These are phyloP conservation scores for Colletotrichum caudatum DNA, from an alignment of 2,329 filamentous ascomycete genomes.

Conservation along the genomic window DNA sequence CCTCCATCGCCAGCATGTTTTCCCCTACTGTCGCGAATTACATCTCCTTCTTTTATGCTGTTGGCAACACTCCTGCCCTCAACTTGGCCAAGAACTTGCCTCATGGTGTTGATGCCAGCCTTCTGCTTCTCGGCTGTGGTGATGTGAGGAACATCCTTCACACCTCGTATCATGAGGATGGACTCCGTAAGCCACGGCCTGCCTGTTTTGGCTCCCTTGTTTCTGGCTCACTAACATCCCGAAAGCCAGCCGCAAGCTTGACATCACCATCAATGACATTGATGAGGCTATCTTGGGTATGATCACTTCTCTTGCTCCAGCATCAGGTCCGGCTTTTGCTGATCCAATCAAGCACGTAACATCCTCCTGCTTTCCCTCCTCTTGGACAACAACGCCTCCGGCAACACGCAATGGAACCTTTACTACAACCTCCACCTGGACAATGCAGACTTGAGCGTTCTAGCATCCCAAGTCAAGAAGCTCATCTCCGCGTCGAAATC, in stretches of 20 bases:
- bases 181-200: constrained; percentile 49
- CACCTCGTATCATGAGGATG: constrained; percentile 59
- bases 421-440: constrained; percentile 67
- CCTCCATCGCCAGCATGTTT: constrained; percentile 49
- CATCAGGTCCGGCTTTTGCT: constrained; percentile 2
- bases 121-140: constrained; percentile 68
- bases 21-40: constrained; percentile 52
- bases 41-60: constrained; percentile 56
- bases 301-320: constrained; percentile 28
- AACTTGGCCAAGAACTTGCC: constrained; percentile 62
- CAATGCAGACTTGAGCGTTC: constrained; percentile 49
- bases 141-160: constrained; percentile 69
- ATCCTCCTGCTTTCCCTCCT: constrained; percentile 64
- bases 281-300: constrained; percentile 63
- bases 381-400: constrained; percentile 50
- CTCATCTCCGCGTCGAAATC: constrained; percentile 55
- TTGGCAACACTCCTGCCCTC: constrained; percentile 67
- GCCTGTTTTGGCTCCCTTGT: not conserved
- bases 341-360: constrained; percentile 62
- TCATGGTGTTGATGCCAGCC: constrained; percentile 60
- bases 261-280: constrained; percentile 69
- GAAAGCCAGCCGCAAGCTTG: constrained; percentile 56
- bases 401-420: constrained; percentile 61
- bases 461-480: constrained; percentile 52
- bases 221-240: constrained; percentile 43